Conservation (phyloP, 129 eudicot genomes). For the Arctium lappa region DNA sequence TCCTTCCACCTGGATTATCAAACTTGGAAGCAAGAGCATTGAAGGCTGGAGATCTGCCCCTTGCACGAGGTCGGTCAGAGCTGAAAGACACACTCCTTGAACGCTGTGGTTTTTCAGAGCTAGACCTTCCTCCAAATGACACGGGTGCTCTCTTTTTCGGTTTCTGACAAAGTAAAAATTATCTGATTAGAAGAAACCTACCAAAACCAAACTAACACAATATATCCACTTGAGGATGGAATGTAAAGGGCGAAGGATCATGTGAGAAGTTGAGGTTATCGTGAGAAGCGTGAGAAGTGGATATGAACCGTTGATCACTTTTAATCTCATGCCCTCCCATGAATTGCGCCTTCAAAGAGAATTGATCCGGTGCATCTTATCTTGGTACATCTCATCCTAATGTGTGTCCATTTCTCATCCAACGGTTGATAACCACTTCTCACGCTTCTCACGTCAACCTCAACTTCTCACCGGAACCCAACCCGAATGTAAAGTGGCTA, state of each 20-base stretch:
- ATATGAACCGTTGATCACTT: no score
- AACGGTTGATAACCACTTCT: no score
- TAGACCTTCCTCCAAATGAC: constrained; percentile 75
- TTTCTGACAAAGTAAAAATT: constrained; percentile 41
- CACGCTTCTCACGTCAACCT: no score
- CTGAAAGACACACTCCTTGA: constrained; percentile 75
- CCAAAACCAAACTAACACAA: neutral
- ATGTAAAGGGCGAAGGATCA: neutral
- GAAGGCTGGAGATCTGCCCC: constrained; percentile 97
- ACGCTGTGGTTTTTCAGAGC: constrained; percentile 86
- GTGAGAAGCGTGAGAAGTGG: no score
- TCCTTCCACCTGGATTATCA: constrained; percentile 62
- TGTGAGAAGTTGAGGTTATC: no score
- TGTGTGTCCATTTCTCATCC: no score
- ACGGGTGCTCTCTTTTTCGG: constrained; percentile 77
- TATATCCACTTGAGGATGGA: neutral
- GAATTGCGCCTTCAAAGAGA: no score
- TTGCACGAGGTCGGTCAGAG: constrained; percentile 73
- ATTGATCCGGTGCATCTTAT: no score
- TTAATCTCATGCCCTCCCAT: no score
- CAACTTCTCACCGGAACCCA: no score
- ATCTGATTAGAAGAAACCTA: neutral
- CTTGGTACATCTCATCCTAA: no score
- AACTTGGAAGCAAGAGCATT: constrained; percentile 87
- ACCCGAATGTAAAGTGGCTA: no score